Evolutionary conservation across 2,329 filamentous ascomycete species (phyloP).

Genomic region (Trichocomaceae sp.): DNA sequence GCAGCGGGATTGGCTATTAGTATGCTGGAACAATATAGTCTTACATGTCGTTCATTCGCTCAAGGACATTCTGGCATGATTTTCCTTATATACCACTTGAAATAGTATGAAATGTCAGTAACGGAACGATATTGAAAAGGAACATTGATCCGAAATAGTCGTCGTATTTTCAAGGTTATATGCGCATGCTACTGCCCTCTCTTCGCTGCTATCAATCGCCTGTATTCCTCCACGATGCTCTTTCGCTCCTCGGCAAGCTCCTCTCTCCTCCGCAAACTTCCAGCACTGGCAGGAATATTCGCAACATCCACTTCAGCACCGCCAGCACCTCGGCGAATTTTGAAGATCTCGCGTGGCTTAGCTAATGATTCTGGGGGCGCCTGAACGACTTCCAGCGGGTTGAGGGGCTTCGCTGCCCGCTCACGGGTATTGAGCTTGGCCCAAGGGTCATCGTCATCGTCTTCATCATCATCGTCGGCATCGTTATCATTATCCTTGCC

Average conservation of each 20-base stretch:
- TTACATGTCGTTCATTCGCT: not conserved
- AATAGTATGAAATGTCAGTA: not conserved
- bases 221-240: conserved; percentile 67
- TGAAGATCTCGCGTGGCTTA: conserved; percentile 56
- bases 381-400: conserved; percentile 52
- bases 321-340: conserved; percentile 57
- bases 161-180: no score
- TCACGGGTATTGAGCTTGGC: conserved; percentile 60
- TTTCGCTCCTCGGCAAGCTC: conserved; percentile 63
- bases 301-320: conserved; percentile 61
- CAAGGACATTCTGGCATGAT: not conserved
- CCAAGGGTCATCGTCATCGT: conserved; percentile 70
- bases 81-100: not conserved
- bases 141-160: not conserved
- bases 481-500: conserved; percentile 27
- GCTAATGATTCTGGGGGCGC: conserved; percentile 69
- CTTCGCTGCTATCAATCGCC: conserved; percentile 59
- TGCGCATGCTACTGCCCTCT: conserved; percentile 19
- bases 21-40: no score
- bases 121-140: not conserved
- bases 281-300: conserved; percentile 62
- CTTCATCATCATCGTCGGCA: conserved; percentile 37
- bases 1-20: no score
- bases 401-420: conserved; percentile 27
- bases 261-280: conserved; percentile 65